Percentiles rank a stretch among this genome's conserved stretches.
These are phyloP conservation scores for Kwoniella bestiolae DNA, from an alignment of 768 basidiomycete genomes.

Conservation along the genomic window DNA sequence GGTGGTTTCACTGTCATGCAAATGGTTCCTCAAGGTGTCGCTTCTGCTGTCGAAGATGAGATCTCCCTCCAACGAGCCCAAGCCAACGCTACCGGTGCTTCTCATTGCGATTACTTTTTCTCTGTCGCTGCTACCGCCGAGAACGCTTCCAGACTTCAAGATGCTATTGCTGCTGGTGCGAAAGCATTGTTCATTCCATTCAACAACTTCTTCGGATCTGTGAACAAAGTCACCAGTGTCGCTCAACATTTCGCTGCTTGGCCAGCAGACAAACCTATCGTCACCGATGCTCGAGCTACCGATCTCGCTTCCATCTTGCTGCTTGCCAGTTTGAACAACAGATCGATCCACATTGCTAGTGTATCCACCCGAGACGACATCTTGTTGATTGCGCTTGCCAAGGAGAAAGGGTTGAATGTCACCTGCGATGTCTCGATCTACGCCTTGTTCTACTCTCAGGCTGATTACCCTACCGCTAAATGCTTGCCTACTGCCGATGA, in stretches of 20 bases:
- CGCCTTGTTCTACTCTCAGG: constrained; percentile 81
- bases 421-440: constrained; percentile 96
- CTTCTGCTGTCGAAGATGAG: constrained; percentile 69
- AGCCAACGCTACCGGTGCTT: constrained; percentile 65
- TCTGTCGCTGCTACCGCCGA: constrained; percentile 73
- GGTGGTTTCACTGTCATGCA: constrained; percentile 88
- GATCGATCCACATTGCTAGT: constrained; percentile 87
- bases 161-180: constrained; percentile 76
- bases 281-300: constrained; percentile 89
- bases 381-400: constrained; percentile 87
- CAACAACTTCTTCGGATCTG: constrained; percentile 59
- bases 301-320: constrained; percentile 91
- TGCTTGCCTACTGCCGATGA: constrained; percentile 74
- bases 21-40: constrained; percentile 72
- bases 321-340: constrained; percentile 86
- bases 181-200: constrained; percentile 88
- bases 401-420: constrained; percentile 88
- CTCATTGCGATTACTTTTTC: constrained; percentile 87
- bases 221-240: constrained; percentile 69
- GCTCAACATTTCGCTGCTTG: constrained; percentile 88
- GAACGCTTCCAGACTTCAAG: constrained; percentile 65
- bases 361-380: constrained; percentile 86
- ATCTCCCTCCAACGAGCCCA: constrained; percentile 72
- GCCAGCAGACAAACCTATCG: constrained; percentile 88
- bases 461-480: constrained; percentile 69